Conservation (phyloP, 169 alveolate genomes). For the Sarcocystis neurona region DNA sequence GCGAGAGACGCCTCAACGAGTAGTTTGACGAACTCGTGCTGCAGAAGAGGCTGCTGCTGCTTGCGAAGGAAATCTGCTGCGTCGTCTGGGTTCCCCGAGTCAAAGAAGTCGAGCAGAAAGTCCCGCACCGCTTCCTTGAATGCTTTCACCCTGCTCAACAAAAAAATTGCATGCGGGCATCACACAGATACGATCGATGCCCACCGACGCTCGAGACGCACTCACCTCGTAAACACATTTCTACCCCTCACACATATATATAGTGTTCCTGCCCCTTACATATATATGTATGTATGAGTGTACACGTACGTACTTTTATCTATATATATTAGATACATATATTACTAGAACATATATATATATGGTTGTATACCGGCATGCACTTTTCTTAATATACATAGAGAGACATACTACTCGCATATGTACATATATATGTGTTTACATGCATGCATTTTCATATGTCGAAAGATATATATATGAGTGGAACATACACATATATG, state of each 20-base stretch:
- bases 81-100: constrained; percentile 47
- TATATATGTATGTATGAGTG: neutral
- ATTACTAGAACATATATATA: no score
- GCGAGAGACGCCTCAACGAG: constrained; percentile 55
- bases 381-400: no score
- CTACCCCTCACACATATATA: neutral
- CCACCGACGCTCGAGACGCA: neutral
- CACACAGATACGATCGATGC: neutral
- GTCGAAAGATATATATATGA: no score
- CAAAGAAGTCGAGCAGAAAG: constrained; percentile 50
- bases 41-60: constrained; percentile 55
- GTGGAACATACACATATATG: no score
- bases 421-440: no score
- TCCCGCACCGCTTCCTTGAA: constrained; percentile 54
- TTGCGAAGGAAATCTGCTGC: constrained; percentile 40
- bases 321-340: no score
- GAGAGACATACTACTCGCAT: no score
- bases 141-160: constrained; percentile 25
- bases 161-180: neutral
- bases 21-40: constrained; percentile 51
- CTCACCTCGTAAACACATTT: neutral
- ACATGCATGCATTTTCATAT: no score
- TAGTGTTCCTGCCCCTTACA: neutral
- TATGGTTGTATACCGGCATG: no score
- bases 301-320: no score